phyloP scores from a whole-genome alignment of 2,329 filamentous ascomycete species.

The Penicillium sp. region DNA sequence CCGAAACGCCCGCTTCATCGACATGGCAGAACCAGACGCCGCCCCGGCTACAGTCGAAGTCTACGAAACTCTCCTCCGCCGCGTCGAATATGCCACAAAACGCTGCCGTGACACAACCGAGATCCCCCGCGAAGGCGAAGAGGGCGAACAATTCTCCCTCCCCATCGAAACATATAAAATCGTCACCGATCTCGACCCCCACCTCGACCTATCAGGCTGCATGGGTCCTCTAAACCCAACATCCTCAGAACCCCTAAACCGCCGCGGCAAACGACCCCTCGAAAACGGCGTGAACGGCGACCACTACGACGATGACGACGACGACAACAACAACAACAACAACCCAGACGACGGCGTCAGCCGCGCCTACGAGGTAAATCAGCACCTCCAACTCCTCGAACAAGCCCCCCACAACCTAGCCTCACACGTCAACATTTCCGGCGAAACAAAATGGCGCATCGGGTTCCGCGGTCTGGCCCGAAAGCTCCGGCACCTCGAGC shows the following conservation, averaged over 20 bases:
- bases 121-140: slow-evolving; percentile 45
- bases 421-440: slow-evolving; percentile 43
- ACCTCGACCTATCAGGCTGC: slow-evolving; percentile 39
- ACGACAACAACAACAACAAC: slow-evolving; percentile 33
- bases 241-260: slow-evolving; percentile 18
- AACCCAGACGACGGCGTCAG: slow-evolving; percentile 41
- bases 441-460: slow-evolving; percentile 76
- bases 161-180: slow-evolving; percentile 40
- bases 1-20: slow-evolving; percentile 74
- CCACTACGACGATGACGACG: slow-evolving; percentile 49
- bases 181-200: slow-evolving; percentile 39
- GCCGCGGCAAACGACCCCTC: slow-evolving; percentile 36
- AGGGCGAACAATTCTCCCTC: slow-evolving; percentile 42
- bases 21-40: slow-evolving; percentile 70
- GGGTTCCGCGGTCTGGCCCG: slow-evolving; percentile 75
- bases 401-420: slow-evolving; percentile 44
- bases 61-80: slow-evolving; percentile 71
- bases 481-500: slow-evolving; percentile 71
- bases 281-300: slow-evolving; percentile 41
- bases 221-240: slow-evolving; percentile 38
- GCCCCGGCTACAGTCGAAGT: slow-evolving; percentile 75
- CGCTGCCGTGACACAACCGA: slow-evolving; percentile 60
- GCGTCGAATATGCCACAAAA: slow-evolving; percentile 68
- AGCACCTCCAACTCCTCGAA: slow-evolving; percentile 54
- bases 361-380: slow-evolving; percentile 39